These are phyloP conservation scores for Porogramme epimiltina DNA, from an alignment of 1,284 basidiomycete species.

Conservation along the genomic window DNA sequence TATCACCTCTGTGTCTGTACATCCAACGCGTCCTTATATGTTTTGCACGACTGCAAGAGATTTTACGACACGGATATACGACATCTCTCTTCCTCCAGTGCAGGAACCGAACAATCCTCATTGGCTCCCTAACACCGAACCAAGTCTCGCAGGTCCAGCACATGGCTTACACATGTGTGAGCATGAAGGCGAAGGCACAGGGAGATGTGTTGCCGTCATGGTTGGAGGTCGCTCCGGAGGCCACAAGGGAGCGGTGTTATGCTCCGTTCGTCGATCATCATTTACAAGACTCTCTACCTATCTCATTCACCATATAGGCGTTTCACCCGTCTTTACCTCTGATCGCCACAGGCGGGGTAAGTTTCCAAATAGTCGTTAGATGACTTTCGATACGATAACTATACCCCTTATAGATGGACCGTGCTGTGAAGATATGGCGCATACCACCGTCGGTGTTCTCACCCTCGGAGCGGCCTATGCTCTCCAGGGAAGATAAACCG, in stretches of 20 bases:
- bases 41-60: conserved; percentile 73
- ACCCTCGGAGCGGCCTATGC: conserved; percentile 31
- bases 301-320: conserved; percentile 40
- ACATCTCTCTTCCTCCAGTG: conserved; percentile 41
- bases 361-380: conserved; percentile 22
- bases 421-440: conserved; percentile 73
- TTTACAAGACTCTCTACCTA: neutral
- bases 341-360: conserved; percentile 74
- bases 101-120: conserved; percentile 48
- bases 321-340: conserved; percentile 65
- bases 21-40: conserved; percentile 56
- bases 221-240: conserved; percentile 72
- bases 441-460: conserved; percentile 31
- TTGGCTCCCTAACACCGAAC: conserved; percentile 54
- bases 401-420: conserved; percentile 55
- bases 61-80: conserved; percentile 64
- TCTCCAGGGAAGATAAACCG: conserved; percentile 71
- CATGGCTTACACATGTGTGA: conserved; percentile 65
- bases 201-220: conserved; percentile 64
- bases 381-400: conserved; percentile 3
- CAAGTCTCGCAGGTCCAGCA: conserved; percentile 65
- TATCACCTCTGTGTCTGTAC: conserved; percentile 66
- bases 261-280: conserved; percentile 47
- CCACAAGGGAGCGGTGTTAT: conserved; percentile 65
- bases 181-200: conserved; percentile 58